These are phyloP conservation scores for Elongisporangium undulatum DNA, from an alignment of 352 stramenopile species.

Conservation along the genomic window DNA sequence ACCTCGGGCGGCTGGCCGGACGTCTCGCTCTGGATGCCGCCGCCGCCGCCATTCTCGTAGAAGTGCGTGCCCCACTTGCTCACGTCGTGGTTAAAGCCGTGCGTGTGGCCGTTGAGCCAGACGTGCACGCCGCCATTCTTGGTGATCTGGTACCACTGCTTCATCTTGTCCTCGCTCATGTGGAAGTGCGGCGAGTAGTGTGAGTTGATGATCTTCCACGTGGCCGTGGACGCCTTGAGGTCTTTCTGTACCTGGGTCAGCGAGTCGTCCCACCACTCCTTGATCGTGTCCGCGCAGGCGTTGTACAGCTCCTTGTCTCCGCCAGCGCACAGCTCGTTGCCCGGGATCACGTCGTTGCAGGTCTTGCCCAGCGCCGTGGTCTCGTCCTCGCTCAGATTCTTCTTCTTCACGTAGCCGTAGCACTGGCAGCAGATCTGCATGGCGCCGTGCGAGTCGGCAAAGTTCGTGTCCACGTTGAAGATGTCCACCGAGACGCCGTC, in stretches of 20 bases:
- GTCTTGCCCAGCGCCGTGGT: conserved; percentile 54
- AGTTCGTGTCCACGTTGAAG: conserved; percentile 88
- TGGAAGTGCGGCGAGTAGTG: conserved; percentile 89
- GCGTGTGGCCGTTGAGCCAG: conserved; percentile 84
- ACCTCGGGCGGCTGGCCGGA: conserved; percentile 66
- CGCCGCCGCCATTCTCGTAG: conserved; percentile 83
- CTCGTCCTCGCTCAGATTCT: conserved; percentile 35
- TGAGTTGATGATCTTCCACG: conserved; percentile 88
- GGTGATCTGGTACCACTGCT: conserved; percentile 81
- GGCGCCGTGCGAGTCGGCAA: conserved; percentile 77
- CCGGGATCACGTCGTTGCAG: conserved; percentile 63
- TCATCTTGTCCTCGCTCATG: conserved; percentile 88
- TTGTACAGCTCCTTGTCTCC: conserved; percentile 70
- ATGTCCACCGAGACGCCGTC: conserved; percentile 84
- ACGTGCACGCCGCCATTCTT: conserved; percentile 75
- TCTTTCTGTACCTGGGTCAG: conserved; percentile 66
- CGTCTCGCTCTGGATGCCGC: conserved; percentile 84
- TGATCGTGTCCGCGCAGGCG: conserved; percentile 66
- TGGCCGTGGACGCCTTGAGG: conserved; percentile 60
- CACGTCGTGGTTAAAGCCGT: conserved; percentile 87
- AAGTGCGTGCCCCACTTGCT: conserved; percentile 85
- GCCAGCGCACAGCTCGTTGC: conserved; percentile 68
- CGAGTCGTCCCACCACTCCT: conserved; percentile 77
- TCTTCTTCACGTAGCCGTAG: conserved; percentile 79
- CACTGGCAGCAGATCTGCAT: conserved; percentile 87